phyloP scores from a whole-genome alignment of 805 yeast genomes.

The Phaffomyces opuntiae region DNA sequence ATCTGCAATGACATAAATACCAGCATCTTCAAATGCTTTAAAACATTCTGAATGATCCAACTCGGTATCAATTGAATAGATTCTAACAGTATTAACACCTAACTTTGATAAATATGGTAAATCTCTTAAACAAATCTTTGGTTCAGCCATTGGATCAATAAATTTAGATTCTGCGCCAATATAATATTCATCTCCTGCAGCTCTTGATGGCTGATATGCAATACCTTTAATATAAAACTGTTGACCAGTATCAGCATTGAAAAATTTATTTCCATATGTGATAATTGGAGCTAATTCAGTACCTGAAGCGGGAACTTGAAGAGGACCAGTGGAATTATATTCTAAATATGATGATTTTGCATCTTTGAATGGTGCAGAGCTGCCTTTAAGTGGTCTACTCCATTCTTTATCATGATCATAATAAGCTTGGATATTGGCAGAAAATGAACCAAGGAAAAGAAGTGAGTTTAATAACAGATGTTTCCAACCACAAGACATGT shows the following conservation, averaged over 20 bases:
- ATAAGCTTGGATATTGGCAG: too few species aligned
- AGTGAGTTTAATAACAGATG: too few species aligned
- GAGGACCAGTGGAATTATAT: background rate
- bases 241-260: conserved; percentile 59
- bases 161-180: conserved; percentile 22
- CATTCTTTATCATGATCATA: too few species aligned
- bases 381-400: too few species aligned
- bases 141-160: conserved; percentile 76
- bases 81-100: conserved; percentile 73
- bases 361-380: too few species aligned
- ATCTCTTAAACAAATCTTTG: conserved; percentile 68
- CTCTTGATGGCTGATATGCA: conserved; percentile 68
- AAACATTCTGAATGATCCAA: conserved; percentile 73
- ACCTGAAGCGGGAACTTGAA: background rate
- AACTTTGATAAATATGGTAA: conserved; percentile 66
- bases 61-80: conserved; percentile 75
- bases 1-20: conserved; percentile 88
- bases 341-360: background rate
- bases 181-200: conserved; percentile 29
- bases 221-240: conserved; percentile 86
- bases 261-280: conserved; percentile 69
- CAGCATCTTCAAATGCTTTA: conserved; percentile 68
- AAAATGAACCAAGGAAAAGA: too few species aligned
- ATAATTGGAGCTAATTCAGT: conserved; percentile 38
- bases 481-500: too few species aligned